Percentiles rank a stretch among this genome's conserved stretches.
Evolutionary conservation across 2,329 filamentous ascomycete species (phyloP).

Genomic region (Alternaria alternata): DNA sequence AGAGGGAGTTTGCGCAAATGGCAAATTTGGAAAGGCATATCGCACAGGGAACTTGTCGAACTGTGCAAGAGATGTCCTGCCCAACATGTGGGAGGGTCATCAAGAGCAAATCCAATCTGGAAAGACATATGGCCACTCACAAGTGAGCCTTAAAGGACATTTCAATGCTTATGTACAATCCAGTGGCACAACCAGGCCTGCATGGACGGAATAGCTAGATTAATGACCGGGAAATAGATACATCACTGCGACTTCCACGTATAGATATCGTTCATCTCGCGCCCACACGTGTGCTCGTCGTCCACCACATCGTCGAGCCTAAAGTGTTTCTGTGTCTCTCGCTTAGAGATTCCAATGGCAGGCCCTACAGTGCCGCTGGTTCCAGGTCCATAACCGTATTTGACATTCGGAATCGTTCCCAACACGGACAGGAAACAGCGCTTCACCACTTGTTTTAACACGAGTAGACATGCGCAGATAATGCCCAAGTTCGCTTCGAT

Average conservation of each 20-base stretch:
- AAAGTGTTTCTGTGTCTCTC: neutral
- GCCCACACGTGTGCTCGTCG: neutral
- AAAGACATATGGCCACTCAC: no score
- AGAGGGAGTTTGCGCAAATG: no score
- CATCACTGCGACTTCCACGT: no score
- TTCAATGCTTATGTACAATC: no score
- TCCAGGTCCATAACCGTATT: neutral
- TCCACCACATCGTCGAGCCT: neutral
- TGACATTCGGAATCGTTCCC: neutral
- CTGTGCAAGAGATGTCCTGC: no score
- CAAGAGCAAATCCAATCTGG: neutral
- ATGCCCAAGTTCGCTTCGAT: conserved; percentile 15
- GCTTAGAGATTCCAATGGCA: neutral
- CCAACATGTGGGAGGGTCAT: no score
- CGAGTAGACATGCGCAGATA: conserved; percentile 15
- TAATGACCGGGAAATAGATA: no score
- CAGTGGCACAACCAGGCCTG: no score
- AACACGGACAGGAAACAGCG: conserved; percentile 1
- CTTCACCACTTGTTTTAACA: conserved; percentile 9
- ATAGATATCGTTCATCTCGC: neutral
- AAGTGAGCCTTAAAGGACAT: no score
- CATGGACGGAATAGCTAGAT: no score
- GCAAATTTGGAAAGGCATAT: no score
- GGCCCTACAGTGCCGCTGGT: neutral
- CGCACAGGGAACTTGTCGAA: no score